Evolutionary conservation across 805 yeast genomes (phyloP), one percentile per base, ranked within the genome.

Genomic region (baker's yeast (Saccharomyces cerevisiae)): DNA sequence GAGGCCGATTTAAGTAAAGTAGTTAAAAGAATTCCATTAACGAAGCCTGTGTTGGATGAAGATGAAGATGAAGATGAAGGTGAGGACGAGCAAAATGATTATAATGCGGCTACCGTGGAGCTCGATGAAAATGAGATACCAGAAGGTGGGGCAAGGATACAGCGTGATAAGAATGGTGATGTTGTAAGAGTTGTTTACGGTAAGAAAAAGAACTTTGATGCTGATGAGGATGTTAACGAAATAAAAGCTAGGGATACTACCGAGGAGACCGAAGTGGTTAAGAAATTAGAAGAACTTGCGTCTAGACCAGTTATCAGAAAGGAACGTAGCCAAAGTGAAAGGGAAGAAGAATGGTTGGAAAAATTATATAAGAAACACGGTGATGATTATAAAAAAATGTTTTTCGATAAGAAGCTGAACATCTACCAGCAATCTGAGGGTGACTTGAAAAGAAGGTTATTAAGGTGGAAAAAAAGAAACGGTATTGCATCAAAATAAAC

Each of bases 311-410:
- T 59, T 59, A 69, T 74, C 9, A 77, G 71, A 41, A 76, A 70
- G 51, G 84, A 77, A 53, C 79, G 86, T 63, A 70, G 69, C 22
- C 87, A 81, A 61, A 80, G 89, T 57, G 85, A 78, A 46, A 75
- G 96, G 61, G 98, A 94, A 69, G 72, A 70, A 48, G 85, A 79
- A 32, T 89, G 96, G 96, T 69, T 88, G 46, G 71, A 68, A 49
- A 70, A 70, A 26, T 74, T 94, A 43, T 77, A 83, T 56, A 81
- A 80, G 22, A 89, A 89, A 68, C 83, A 94, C 65, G 97, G 97
- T 17, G 95, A 89, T 60, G 85, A 94, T 68, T 90, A 83, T 67
- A 84, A 79, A 49, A 87, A 84, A 62, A 94, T 94, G 99, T 85
- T 82, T 68, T 87, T 96, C 87, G 99, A 94, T 70, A 81, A 80